Evolutionary conservation across 768 basidiomycete genomes (phyloP), one percentile per base, ranked within the genome.

Genomic region (Pisolithus marmoratus): DNA sequence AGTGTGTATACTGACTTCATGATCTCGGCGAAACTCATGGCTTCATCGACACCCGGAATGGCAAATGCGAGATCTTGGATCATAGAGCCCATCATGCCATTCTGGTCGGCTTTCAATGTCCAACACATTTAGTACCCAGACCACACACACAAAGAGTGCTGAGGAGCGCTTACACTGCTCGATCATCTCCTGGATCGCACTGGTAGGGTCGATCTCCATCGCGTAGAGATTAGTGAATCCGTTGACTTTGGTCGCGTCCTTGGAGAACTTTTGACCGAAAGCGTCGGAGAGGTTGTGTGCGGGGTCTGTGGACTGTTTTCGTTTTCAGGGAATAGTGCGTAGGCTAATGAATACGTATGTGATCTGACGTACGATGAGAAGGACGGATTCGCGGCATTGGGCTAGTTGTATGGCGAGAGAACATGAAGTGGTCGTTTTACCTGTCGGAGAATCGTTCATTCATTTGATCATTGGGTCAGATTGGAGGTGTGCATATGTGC

Each of bases 61-160:
- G 96, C 94, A 63, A 99, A 99, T 0, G 96, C 96, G 41, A 99
- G 80, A 72, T 99, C 96, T 69, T 99, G 96, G 92, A 99, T 96
- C 94, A 99, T 98, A 56, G 87, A 84, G 43, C 93, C 93, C 95
- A 98, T 98, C 77, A 95, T 94, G 11, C 88, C 87, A 63, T 88
- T 90, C 59, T 84, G 82, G 67, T 91, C 90, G 53, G 90, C 89
- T 92, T 45, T 5, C 26, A 14, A 15, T 14, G 14, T 3, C 8
- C 29, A 34, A 14, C 15, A 15, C 34, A 34, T 14, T 34, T 34
- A 34, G 34, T 14, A 34, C 15, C 34, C 34, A 34, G 15, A 29
- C 29, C 4, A 52, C 20, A 37, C 51, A 24, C 26, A 31, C 29
- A 20, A 2, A 20, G 34, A 45, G 27, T 23, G n/a, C 22, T 27